Base-by-base conservation (phyloP, 345 rosid species). In the Camelina sativa region DNA sequence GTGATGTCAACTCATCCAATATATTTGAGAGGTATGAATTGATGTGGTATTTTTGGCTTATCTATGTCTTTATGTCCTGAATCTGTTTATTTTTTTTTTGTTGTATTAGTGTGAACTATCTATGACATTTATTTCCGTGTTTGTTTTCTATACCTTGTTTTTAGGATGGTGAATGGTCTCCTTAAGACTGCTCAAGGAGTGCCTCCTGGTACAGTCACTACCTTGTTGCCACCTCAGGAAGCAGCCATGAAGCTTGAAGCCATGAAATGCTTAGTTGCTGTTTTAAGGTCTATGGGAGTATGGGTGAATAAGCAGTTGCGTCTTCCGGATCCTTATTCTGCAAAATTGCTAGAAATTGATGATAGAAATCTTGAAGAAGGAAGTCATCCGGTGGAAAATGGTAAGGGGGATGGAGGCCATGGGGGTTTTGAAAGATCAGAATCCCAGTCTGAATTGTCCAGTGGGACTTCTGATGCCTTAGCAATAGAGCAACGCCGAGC, bases 121-220 rank as follows among this genome's bases (percentile, higher is more conserved):
- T 12, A 23, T 25, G 35, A 63, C 44, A 48, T 73, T 51, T 54
- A 69, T 62, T 56, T 65, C 47, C 35, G n/a, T 78, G 5, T 72
- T 67, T 80, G n/a, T 72, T 43, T 19, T 50, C 38, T 72, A 38
- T 52, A 51, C 51, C 55, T 65, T 73, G 67, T 60, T 73, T 69
- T 52, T 86, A 96, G 99, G 83, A 91, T 96, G 97, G 99, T 96
- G 83, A 96, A 91, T 84, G 99, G 99, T 82, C 97, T 96, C 81
- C 97, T 96, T 76, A 96, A 96, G 88, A 96, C 98, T 75, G 97
- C 98, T 62, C 99, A 92, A 87, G 99, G 99, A 78, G 89, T 87
- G 51, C 96, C 91, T 57, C 97, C 98, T 34, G 91, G 97, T 67
- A 79, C 89, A 47, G 80, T 84, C 67, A 89, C 98, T 73, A 85